Percentiles rank a stretch among this genome's conserved stretches.
phyloP scores from a whole-genome alignment of 257 asterid genomes.

The Solanum rostratum region DNA sequence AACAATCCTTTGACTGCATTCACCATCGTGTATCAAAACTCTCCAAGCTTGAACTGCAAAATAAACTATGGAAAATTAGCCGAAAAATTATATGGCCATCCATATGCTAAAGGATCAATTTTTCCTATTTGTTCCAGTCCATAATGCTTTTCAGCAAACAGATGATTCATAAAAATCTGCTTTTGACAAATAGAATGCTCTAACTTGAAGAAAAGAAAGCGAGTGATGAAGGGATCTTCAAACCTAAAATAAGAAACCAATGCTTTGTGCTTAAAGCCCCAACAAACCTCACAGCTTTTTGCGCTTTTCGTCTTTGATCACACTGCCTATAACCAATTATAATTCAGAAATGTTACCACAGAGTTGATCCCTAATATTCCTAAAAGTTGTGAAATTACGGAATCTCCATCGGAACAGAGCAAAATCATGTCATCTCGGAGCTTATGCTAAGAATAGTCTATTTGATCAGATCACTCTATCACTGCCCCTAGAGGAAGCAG shows the following conservation, averaged over 20 bases:
- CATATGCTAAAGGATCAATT: too few species aligned
- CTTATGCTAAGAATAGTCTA: neutral
- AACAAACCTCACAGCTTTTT: neutral
- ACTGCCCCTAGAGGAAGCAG: too few species aligned
- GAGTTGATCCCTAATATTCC: neutral
- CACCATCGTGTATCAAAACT: slow-evolving; percentile 33
- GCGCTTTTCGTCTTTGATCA: neutral
- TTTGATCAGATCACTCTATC: neutral
- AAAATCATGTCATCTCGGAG: neutral
- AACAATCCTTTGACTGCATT: slow-evolving; percentile 54
- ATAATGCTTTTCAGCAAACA: neutral
- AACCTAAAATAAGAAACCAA: neutral
- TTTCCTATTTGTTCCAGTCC: neutral
- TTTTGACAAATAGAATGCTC: neutral
- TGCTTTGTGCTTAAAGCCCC: neutral
- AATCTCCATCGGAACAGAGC: neutral
- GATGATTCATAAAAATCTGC: neutral
- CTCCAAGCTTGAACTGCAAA: slow-evolving; percentile 14
- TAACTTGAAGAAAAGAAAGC: neutral
- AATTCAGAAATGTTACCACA: neutral
- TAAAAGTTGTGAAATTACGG: neutral
- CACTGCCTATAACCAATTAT: neutral
- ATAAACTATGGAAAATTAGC: neutral
- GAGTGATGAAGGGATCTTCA: neutral
- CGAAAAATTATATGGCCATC: neutral